Base-by-base conservation (phyloP, 768 basidiomycete species). In the Holtermanniella nyarrowii region DNA sequence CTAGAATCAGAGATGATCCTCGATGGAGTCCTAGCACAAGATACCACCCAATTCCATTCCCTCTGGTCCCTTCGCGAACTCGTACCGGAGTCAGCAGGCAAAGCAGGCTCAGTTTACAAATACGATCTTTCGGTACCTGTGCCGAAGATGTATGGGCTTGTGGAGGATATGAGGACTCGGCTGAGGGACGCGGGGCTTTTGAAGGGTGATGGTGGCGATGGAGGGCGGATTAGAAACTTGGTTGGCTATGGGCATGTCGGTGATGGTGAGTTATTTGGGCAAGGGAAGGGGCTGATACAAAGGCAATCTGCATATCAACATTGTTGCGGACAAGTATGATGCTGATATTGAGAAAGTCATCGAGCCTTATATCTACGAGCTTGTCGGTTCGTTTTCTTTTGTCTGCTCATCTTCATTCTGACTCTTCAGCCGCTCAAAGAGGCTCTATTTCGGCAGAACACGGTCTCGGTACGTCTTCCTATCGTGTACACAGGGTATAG, bases 401-500 rank as follows among this genome's bases (percentile, higher is more conserved):
- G 40, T 24, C 16, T 4, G 7, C 7, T 13, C 4, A 16, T 2
- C 25, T 11, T 1, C 1, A 24, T 45, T 24, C 46, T 51, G 47
- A 44, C 51, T 55, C 56, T 41, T 25, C 24, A 74, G 71, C 74
- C 46, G 68, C 70, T 27, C 65, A 85, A 65, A 79, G 82, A 46
- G 93, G 93, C 5, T 96, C 93, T 0, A 81, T 99, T 58, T 96
- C 91, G 4, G 93, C 93, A 1, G 93, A 99, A 67, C 93, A 99
- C 69, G 93, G 93, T 4, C 82, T 99, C 48, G 91, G 65, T 63
- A 13, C 53, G 61, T 53, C 5, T 1, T 18, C 1, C 12, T 4
- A 5, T 22, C 23, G 23, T 39, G 21, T 31, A 11, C 22, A 14
- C 14, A 41, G 14, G 23, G 7, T 12, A 7, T 20, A 5, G 21